Conservation (phyloP, 1,284 basidiomycete species). For the Irpex lacteus region DNA sequence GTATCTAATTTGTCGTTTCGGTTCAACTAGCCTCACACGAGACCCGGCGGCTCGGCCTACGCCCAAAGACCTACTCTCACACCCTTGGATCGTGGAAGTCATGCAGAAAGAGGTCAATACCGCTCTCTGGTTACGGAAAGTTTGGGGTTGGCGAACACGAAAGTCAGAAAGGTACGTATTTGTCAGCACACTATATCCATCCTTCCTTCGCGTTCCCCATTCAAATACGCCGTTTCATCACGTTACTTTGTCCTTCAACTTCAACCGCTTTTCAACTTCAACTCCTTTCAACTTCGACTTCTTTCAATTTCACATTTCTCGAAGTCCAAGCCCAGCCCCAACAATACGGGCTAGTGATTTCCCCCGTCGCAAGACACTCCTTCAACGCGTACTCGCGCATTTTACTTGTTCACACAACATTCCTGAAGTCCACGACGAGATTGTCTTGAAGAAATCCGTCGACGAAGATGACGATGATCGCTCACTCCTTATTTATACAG, state of each 20-base stretch:
- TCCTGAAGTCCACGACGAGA: neutral
- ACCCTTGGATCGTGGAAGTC: constrained; percentile 83
- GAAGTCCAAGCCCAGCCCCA: neutral
- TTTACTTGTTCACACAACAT: constrained; percentile 7
- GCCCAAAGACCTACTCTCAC: constrained; percentile 81
- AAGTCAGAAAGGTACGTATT: constrained; percentile 33
- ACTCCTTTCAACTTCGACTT: neutral
- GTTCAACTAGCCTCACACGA: constrained; percentile 28
- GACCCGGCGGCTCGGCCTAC: constrained; percentile 62
- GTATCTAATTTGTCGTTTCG: neutral
- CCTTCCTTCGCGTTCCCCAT: neutral
- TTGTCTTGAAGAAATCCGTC: constrained; percentile 3
- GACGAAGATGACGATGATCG: constrained; percentile 8
- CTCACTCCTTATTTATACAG: constrained; percentile 6
- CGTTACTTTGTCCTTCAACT: neutral
- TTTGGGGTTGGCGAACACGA: constrained; percentile 80
- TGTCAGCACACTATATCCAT: constrained; percentile 1
- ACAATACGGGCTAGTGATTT: neutral
- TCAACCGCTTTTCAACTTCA: neutral
- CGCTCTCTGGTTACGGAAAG: constrained; percentile 86
- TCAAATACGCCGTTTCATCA: neutral
- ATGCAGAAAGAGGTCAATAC: constrained; percentile 87
- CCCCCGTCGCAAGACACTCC: neutral
- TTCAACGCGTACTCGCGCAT: constrained; percentile 7
- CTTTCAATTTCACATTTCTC: neutral